phyloP scores from a whole-genome alignment of 176 grass and related monocot genomes.

The Rhynchospora tenuis region DNA sequence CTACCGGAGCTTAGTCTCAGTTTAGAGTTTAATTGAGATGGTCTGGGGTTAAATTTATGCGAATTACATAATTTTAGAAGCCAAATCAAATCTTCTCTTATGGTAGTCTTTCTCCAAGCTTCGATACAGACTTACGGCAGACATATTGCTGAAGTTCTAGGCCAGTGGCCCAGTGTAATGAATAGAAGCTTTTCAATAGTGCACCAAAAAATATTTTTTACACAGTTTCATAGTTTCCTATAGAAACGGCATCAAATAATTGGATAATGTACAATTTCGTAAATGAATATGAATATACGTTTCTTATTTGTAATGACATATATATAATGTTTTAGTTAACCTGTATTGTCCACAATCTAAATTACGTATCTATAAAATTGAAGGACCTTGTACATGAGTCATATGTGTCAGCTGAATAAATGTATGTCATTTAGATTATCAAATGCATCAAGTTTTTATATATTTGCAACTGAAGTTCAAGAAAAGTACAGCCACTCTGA shows the following conservation, averaged over 20 bases:
- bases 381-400: background rate
- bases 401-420: background rate
- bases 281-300: background rate
- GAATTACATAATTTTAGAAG: conserved; percentile 16
- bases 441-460: background rate
- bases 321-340: background rate
- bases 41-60: background rate
- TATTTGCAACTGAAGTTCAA: background rate
- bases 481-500: background rate
- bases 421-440: background rate
- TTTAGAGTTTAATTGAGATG: background rate
- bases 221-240: background rate
- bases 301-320: background rate
- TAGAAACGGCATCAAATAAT: background rate
- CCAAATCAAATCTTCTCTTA: background rate
- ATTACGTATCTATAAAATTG: background rate
- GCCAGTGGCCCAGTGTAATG: background rate
- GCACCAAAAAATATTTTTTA: background rate
- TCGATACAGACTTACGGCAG: background rate
- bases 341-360: background rate
- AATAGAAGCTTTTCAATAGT: background rate
- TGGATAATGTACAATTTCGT: background rate
- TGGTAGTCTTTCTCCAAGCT: background rate
- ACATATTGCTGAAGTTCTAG: background rate
- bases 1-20: background rate